Evolutionary conservation across 2,329 filamentous ascomycete genomes (phyloP).

Genomic region (Aspergillus neoniger): DNA sequence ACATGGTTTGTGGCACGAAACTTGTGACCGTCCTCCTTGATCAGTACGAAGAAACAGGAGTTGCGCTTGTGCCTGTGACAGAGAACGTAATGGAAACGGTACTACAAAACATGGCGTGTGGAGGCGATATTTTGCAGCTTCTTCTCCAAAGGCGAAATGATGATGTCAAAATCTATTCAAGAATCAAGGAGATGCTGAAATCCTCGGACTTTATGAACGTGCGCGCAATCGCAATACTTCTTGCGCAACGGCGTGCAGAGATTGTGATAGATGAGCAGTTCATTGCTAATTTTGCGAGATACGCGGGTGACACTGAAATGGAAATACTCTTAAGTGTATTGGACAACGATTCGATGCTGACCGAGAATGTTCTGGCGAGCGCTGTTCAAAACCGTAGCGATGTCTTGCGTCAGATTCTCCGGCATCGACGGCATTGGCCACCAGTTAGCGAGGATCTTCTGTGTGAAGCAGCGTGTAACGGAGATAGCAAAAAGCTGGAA

Average conservation of each 20-base stretch:
- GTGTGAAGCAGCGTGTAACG: not conserved
- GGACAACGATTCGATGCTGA: not conserved
- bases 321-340: not conserved
- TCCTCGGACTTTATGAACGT: rapidly evolving
- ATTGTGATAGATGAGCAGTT: not conserved
- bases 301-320: not conserved
- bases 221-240: not conserved
- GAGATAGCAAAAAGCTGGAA: not conserved
- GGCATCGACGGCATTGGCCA: not conserved
- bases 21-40: not conserved
- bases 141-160: not conserved
- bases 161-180: not conserved
- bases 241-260: not conserved
- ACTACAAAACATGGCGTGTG: not conserved
- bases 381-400: not conserved
- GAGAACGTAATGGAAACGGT: not conserved
- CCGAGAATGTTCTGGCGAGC: not conserved
- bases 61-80: not conserved
- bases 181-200: not conserved
- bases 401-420: not conserved
- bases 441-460: not conserved
- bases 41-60: not conserved
- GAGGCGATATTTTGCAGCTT: not conserved
- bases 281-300: not conserved
- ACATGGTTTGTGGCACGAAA: not conserved